Evolutionary conservation across 805 yeast species (phyloP), one percentile per base, ranked within the genome.

Genomic region (Hermanozyma aechmeae): DNA sequence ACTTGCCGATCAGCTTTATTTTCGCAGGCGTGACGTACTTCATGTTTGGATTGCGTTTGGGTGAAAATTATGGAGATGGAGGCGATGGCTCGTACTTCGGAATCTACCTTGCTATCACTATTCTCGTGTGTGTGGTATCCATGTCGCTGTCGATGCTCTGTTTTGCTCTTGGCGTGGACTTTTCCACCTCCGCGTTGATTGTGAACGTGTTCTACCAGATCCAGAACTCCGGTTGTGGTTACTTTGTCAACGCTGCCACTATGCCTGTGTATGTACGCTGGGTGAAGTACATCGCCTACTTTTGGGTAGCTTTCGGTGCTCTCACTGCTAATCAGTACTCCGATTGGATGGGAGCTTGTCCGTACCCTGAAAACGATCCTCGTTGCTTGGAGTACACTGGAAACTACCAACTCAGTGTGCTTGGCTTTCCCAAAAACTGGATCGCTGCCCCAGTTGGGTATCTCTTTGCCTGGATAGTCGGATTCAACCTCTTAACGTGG

Each of bases 251-350:
- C 49, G 73, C 86, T 1, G 59, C 63, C 6, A 65, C 72, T 1
- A 67, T 83, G 75, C 94, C 94, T 0, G 93, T 81, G 1, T 85
- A 85, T 44, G 93, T 84, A 6, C 63, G 84, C 20, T 84, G 95
- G 95, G 68, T 78, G 4, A 81, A 79, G 46, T 84, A 80, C 51
- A 58, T 77, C 32, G 77, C 89, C 0, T 80, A 71, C 46, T 64
- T 79, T 29, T 85, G 87, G 83, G 84, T 79, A 46, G 77, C 76
- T 0, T 80, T 79, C 51, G 92, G 92, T 3, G 76, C 76, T 2
- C 44, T 77, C 32, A 43, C 68, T 23, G 66, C 86, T 0, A 79
- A 76, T 45, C 77, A 82, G 40, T 84, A 71, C 46, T 61, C 79
- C 2, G 71, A 66, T 19, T 80, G 63, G 56, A 35, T 50, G 24